A percentile compares a stretch with the other conserved stretches of the same genome.
Evolutionary conservation across 139 green algal genomes (phyloP).

Genomic region (Diplosphaera chodatii): DNA sequence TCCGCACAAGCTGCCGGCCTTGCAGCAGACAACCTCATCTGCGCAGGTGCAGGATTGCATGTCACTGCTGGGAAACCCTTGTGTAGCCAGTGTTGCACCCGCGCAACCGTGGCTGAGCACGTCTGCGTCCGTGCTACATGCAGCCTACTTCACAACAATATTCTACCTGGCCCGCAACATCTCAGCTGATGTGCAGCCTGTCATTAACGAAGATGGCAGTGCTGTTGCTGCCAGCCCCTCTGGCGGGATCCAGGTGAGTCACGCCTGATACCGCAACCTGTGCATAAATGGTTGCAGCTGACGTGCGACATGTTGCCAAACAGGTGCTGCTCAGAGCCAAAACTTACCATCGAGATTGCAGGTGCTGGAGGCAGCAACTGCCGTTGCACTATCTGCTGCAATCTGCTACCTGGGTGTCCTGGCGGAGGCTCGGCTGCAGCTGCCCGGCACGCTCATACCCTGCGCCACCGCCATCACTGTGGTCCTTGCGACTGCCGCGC

Average conservation of each 20-base stretch:
- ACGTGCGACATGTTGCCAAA: too few species aligned
- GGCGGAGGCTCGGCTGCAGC: constrained; percentile 8
- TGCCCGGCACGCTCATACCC: constrained; percentile 16
- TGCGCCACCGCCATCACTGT: constrained; percentile 34
- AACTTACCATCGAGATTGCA: constrained; percentile 6
- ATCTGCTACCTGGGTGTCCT: constrained; percentile 45
- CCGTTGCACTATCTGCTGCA: constrained; percentile 34
- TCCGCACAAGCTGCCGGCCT: constrained; percentile 61
- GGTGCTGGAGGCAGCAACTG: constrained; percentile 38
- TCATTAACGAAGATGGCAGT: background rate
- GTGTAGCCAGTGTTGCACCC: too few species aligned
- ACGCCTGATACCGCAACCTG: too few species aligned
- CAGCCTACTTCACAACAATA: constrained; percentile 37
- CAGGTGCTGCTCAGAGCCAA: too few species aligned
- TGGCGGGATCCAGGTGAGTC: background rate
- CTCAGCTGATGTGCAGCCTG: constrained; percentile 29
- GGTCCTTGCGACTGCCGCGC: constrained; percentile 52
- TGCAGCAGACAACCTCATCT: constrained; percentile 88
- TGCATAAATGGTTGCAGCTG: too few species aligned
- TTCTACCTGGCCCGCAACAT: constrained; percentile 60
- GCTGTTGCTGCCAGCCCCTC: too few species aligned
- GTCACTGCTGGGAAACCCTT: too few species aligned
- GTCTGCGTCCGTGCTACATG: too few species aligned
- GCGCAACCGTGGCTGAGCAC: too few species aligned
- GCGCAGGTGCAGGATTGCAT: constrained; percentile 55